Conservation (phyloP, 1,284 basidiomycete genomes). For the Grifola frondosa region DNA sequence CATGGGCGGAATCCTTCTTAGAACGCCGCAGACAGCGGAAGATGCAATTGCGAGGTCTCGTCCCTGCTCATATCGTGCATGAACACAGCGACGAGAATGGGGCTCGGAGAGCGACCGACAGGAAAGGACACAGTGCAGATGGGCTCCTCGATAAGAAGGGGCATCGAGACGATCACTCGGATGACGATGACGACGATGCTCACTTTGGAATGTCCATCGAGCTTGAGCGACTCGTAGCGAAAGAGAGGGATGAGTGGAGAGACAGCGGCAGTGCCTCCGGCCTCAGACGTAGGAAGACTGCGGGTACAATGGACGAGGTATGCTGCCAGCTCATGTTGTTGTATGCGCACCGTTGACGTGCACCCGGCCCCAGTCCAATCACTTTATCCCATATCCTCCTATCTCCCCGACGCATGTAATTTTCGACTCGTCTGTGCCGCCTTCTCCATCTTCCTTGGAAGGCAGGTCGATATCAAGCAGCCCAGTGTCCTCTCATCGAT, state of each 20-base stretch:
- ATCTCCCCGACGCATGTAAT: constrained; percentile 50
- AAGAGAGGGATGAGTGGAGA: constrained; percentile 57
- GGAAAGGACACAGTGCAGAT: no score
- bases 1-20: constrained; percentile 49
- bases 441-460: constrained; percentile 33
- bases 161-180: constrained; percentile 13
- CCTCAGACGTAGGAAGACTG: constrained; percentile 37
- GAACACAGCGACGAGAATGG: constrained; percentile 18
- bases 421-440: constrained; percentile 41
- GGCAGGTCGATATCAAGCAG: constrained; percentile 8
- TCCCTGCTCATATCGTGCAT: constrained; percentile 16
- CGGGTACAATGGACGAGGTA: constrained; percentile 46
- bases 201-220: constrained; percentile 38
- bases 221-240: constrained; percentile 47
- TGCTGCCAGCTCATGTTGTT: constrained; percentile 12
- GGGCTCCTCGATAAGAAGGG: no score
- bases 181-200: constrained; percentile 16
- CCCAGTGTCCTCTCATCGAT: constrained; percentile 5
- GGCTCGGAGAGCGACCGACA: constrained; percentile 10
- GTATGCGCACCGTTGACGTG: neutral
- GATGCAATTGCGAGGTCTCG: constrained; percentile 18
- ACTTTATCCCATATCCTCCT: constrained; percentile 42
- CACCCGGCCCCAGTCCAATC: constrained; percentile 37
- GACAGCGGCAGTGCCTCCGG: constrained; percentile 35
- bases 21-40: constrained; percentile 37